These are phyloP conservation scores for Fusarium sublunatum DNA, from an alignment of 2,329 filamentous ascomycete genomes.

Conservation along the genomic window DNA sequence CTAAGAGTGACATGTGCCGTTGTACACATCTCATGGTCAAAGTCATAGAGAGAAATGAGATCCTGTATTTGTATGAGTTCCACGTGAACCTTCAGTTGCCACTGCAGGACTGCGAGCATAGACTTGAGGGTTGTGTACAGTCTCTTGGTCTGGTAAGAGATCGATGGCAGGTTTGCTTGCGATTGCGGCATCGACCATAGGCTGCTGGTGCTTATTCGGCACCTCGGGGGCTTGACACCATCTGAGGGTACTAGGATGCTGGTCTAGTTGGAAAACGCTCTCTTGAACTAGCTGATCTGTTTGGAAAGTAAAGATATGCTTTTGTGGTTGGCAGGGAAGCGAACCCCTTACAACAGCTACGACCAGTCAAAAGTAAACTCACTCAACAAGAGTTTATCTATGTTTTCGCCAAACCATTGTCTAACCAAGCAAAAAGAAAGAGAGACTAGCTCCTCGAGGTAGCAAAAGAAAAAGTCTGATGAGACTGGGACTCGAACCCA, in stretches of 20 bases:
- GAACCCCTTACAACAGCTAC: no score
- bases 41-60: constrained; percentile 9
- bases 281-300: no score
- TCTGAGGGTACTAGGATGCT: no score
- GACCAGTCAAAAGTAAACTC: no score
- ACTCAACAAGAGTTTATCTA: no score
- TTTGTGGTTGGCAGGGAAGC: not conserved
- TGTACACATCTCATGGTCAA: not conserved
- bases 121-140: not conserved
- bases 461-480: constrained; percentile 37
- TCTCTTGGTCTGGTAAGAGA: not conserved
- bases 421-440: not conserved
- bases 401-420: not conserved
- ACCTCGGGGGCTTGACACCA: not conserved
- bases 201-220: not conserved
- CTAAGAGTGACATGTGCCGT: constrained; percentile 1
- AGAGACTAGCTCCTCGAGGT: not conserved
- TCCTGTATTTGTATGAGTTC: not conserved
- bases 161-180: constrained; percentile 14
- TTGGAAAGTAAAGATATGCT: not conserved
- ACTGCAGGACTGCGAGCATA: not conserved
- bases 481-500: constrained; percentile 53
- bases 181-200: not conserved
- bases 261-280: no score
- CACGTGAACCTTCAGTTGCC: accelerated